Percentiles rank a stretch among this genome's conserved stretches.
phyloP scores from a whole-genome alignment of 768 basidiomycete genomes.

The Pisolithus albus region DNA sequence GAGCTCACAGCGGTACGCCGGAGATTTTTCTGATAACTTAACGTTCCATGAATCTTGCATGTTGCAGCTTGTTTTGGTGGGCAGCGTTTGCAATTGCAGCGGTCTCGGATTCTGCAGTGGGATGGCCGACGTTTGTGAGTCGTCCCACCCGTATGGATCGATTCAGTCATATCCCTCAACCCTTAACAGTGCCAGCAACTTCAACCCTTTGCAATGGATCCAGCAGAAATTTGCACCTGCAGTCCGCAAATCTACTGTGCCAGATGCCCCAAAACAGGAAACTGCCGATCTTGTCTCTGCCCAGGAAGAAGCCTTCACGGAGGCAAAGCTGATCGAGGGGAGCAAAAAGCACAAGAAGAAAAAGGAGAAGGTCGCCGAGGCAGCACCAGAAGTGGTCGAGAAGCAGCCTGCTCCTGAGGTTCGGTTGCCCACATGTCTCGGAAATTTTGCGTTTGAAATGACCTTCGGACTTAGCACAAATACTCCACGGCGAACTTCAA shows the following conservation, averaged over 20 bases:
- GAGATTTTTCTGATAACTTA: not conserved
- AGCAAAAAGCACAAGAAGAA: slow-evolving; percentile 13
- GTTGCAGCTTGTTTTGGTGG: slow-evolving; percentile 10
- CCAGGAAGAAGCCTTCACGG: slow-evolving; percentile 38
- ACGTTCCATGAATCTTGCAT: slow-evolving; percentile 1
- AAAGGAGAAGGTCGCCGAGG: slow-evolving; percentile 2
- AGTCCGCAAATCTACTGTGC: slow-evolving; percentile 37
- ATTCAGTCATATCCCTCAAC: slow-evolving; percentile 1
- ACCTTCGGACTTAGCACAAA: slow-evolving; percentile 60
- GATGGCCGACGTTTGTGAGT: slow-evolving; percentile 42
- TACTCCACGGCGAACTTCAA: slow-evolving; percentile 91
- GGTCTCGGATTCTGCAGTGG: slow-evolving; percentile 15
- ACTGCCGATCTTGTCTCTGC: slow-evolving; percentile 32
- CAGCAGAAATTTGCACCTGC: slow-evolving; percentile 49
- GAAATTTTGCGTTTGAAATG: slow-evolving; percentile 14
- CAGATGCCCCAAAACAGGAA: slow-evolving; percentile 34
- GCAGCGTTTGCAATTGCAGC: slow-evolving; percentile 6
- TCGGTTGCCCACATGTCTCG: slow-evolving; percentile 1
- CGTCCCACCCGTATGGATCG: not conserved
- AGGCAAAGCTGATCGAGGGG: slow-evolving; percentile 12
- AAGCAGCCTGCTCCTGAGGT: slow-evolving; percentile 25
- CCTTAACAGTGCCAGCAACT: slow-evolving; percentile 34
- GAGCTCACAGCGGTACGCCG: slow-evolving; percentile 14
- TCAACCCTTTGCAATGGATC: slow-evolving; percentile 59
- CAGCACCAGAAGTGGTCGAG: slow-evolving; percentile 13